phyloP scores from a whole-genome alignment of 768 basidiomycete genomes.

The Coprinellus aureogranulatus region DNA sequence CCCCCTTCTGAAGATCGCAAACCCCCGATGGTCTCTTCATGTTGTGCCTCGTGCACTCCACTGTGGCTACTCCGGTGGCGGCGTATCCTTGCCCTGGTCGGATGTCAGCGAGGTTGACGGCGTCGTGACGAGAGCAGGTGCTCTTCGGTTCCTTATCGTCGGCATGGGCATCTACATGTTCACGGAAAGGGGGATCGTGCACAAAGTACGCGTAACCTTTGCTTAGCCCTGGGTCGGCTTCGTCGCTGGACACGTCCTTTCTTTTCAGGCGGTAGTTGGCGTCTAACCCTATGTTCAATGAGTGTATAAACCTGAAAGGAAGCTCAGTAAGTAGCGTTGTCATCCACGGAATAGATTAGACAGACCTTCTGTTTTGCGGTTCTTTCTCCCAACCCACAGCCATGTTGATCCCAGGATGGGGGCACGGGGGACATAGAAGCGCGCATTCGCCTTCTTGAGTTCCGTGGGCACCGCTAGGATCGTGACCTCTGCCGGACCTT shows the following conservation, averaged over 20 bases:
- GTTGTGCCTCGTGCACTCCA: constrained; percentile 29
- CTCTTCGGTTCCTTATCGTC: not conserved
- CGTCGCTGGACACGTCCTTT: not conserved
- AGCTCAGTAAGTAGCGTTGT: too few relatives aligned
- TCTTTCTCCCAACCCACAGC: not conserved
- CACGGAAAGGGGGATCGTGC: not conserved
- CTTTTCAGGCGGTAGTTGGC: too few relatives aligned
- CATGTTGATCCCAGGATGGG: not conserved
- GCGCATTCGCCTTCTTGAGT: constrained; percentile 17
- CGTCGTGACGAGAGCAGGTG: not conserved
- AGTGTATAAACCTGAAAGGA: too few relatives aligned
- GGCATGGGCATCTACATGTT: not conserved
- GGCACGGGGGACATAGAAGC: constrained; percentile 25
- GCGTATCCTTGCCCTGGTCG: constrained; percentile 16
- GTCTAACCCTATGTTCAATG: too few relatives aligned
- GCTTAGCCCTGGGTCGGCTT: not conserved
- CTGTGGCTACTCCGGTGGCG: constrained; percentile 25
- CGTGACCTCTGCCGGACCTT: constrained; percentile 19
- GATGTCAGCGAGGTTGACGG: constrained; percentile 18
- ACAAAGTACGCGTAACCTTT: not conserved
- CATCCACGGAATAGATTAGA: too few relatives aligned
- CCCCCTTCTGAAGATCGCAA: constrained; percentile 26
- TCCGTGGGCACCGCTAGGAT: not conserved
- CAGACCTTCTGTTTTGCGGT: too few relatives aligned
- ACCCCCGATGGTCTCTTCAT: constrained; percentile 25